phyloP scores from a whole-genome alignment of 192 early-diverging fungal species.

The Rhizophagus clarus region DNA sequence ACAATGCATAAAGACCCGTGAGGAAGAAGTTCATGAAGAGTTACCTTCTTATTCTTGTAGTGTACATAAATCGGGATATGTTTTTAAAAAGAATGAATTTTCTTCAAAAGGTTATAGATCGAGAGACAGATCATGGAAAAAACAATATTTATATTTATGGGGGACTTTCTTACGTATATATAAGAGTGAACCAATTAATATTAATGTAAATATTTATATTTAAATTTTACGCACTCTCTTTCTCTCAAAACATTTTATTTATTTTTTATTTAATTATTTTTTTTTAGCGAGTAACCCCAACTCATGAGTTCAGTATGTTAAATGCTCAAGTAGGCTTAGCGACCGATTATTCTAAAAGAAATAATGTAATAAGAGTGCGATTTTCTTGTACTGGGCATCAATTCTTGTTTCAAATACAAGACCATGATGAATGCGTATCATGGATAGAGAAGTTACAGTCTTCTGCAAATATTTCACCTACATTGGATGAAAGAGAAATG shows the following conservation, averaged over 20 bases:
- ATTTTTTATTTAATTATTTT: neutral
- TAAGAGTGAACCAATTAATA: slow-evolving; percentile 24
- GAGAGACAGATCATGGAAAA: slow-evolving; percentile 43
- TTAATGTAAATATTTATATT: neutral
- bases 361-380: slow-evolving; percentile 40
- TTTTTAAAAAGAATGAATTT: slow-evolving; percentile 40
- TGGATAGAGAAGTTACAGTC: slow-evolving; percentile 46
- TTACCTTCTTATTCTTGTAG: slow-evolving; percentile 44
- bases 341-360: slow-evolving; percentile 38
- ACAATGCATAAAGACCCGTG: neutral
- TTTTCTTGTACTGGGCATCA: slow-evolving; percentile 34
- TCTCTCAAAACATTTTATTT: neutral
- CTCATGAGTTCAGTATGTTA: slow-evolving; percentile 39
- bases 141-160: slow-evolving; percentile 38
- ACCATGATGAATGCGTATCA: slow-evolving; percentile 30
- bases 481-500: slow-evolving; percentile 42
- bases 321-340: slow-evolving; percentile 35
- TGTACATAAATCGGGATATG: slow-evolving; percentile 35
- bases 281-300: slow-evolving; percentile 8
- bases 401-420: slow-evolving; percentile 33
- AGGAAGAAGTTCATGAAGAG: slow-evolving; percentile 40
- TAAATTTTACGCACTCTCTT: neutral
- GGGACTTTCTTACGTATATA: slow-evolving; percentile 39
- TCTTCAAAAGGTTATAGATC: slow-evolving; percentile 22
- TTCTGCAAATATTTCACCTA: slow-evolving; percentile 40